Base-by-base conservation (phyloP, 2,329 filamentous ascomycete species). In the Didymella pinodella region DNA sequence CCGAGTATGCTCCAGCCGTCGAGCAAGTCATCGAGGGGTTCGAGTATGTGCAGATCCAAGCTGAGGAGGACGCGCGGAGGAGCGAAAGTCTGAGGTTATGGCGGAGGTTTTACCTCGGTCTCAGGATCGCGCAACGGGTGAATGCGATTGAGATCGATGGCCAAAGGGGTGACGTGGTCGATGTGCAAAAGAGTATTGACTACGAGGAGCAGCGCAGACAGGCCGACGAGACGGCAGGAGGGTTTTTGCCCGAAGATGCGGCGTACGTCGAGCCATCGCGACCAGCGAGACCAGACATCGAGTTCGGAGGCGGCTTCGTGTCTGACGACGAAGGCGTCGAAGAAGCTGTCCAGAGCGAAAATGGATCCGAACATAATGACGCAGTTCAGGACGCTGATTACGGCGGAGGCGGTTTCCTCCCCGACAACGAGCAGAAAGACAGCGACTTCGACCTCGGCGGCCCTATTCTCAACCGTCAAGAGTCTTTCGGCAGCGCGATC, bases 41-140 rank as follows among this genome's bases (percentile, higher is more conserved):
- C 46, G 82, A 85, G 31, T 85, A 92, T 58, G 81, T 91, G 62
- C 84, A 86, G 62, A 83, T 84, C 20, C 84, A 90, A 69, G 81
- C 85, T 18, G 88, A 90, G 65, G 82, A 87, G 48, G 85, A 88
- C 34, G 75, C 79, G 38, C 78, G 82, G 53, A 83, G 79, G 29
- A 67, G 75, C 2, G 79, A 84, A 65, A 80, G 82, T 22, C 73
- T 89, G 51, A 78, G 78, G 11, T 62, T 86, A 43, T 90, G 88
- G 83, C 84, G 84, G 62, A 84, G 86, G 40, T 84, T 87, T 40
- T 76, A 88, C 53, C 76, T 85, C 22, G 89, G 86, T 6, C 73
- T 94, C 60, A 83, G 85, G 44, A 91, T 97, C 41, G 83, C 88
- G 29, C 87, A 93, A 73, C 83, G 90, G 59, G 87, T 96, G 34